These are phyloP conservation scores for Colletotrichum sansevieriae DNA, from an alignment of 2,329 filamentous ascomycete genomes.

Conservation along the genomic window DNA sequence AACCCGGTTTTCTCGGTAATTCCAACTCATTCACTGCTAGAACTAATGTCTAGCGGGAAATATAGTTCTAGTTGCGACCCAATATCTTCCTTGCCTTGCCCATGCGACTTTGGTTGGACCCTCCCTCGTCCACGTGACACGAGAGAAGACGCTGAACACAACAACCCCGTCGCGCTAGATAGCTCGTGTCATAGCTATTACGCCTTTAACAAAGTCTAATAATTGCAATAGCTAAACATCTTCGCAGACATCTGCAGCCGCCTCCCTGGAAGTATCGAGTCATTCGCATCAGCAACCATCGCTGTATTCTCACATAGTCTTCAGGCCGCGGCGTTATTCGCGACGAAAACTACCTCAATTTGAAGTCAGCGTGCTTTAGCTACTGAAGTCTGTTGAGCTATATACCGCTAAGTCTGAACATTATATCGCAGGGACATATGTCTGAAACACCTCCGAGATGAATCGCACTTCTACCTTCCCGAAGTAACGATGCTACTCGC, in stretches of 20 bases:
- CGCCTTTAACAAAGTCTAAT: not conserved
- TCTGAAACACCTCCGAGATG: no score
- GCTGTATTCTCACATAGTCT: not conserved
- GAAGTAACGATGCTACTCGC: slow-evolving; percentile 1
- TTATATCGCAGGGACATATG: not conserved
- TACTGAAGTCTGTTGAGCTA: slow-evolving; percentile 4
- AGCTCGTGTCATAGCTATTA: no score
- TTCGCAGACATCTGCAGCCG: not conserved
- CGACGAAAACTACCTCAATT: not conserved
- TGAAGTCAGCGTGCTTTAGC: not conserved
- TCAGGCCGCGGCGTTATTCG: not conserved
- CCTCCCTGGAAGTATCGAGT: not conserved
- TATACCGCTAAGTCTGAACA: not conserved
- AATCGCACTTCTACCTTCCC: no score
- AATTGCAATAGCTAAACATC: slow-evolving; percentile 2
- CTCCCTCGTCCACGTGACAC: not conserved
- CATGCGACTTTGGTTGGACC: slow-evolving; percentile 1
- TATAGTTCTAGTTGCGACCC: not conserved
- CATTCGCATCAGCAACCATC: not conserved
- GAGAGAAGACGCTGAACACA: not conserved
- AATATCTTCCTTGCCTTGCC: not conserved
- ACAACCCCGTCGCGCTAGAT: not conserved
- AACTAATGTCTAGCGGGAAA: not conserved
- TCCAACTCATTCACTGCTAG: not conserved
- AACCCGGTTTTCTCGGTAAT: not conserved